Conservation (phyloP, 2,329 filamentous ascomycete species). For the Shiraia sp. region DNA sequence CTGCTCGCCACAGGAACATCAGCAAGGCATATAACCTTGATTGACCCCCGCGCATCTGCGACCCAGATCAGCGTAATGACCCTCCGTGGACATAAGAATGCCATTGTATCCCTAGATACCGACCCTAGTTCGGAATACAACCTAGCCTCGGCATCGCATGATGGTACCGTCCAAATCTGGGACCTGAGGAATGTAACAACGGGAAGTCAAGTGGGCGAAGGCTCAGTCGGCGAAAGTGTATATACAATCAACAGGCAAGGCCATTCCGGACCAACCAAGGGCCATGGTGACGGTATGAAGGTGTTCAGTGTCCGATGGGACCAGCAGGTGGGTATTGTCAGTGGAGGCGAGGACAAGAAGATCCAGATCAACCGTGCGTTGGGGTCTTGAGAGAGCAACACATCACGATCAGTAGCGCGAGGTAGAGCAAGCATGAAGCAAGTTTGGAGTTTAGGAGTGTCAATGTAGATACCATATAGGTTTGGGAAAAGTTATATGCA, state of each 20-base stretch:
- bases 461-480: slow-evolving; percentile 20
- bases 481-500: slow-evolving; percentile 3
- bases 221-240: slow-evolving; percentile 67
- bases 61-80: slow-evolving; percentile 82
- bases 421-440: slow-evolving; percentile 1
- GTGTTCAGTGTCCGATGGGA: slow-evolving; percentile 91
- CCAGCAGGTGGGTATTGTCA: slow-evolving; percentile 82
- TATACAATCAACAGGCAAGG: slow-evolving; percentile 80
- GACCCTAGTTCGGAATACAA: slow-evolving; percentile 74
- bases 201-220: slow-evolving; percentile 56
- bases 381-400: slow-evolving; percentile 10
- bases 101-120: slow-evolving; percentile 61
- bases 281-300: slow-evolving; percentile 82
- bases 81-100: slow-evolving; percentile 85
- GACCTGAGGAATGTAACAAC: slow-evolving; percentile 76
- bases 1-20: slow-evolving; percentile 76
- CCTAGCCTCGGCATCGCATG: slow-evolving; percentile 87
- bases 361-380: slow-evolving; percentile 76
- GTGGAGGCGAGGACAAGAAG: slow-evolving; percentile 88
- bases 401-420: background rate
- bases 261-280: slow-evolving; percentile 56
- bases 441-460: slow-evolving; percentile 18
- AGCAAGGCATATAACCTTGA: slow-evolving; percentile 85
- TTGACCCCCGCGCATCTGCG: slow-evolving; percentile 83
- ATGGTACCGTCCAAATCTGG: slow-evolving; percentile 93